Base-by-base conservation (phyloP, 495 filamentous ascomycete genomes). In the Penicillium bialowiezense region DNA sequence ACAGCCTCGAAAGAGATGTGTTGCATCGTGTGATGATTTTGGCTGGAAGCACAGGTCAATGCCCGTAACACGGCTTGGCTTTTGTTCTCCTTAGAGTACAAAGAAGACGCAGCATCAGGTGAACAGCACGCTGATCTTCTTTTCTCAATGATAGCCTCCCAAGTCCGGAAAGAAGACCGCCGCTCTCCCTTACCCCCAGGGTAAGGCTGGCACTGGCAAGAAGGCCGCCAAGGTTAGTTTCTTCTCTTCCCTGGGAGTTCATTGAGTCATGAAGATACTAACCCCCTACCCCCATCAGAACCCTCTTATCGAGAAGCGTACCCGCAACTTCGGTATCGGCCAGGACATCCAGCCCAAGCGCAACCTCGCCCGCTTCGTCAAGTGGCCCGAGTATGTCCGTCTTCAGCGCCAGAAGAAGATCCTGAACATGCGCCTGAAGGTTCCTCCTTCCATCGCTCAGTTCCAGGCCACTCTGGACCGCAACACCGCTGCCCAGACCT, bases 61-160 rank as follows among this genome's bases (percentile, higher is more conserved):
- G 76, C 57, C 58, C 44, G 82, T 72, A 79, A 86, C 77, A 81
- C 76, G 51, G 62, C 72, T 74, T 51, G 48, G 61, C 71, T 76
- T 73, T 66, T 69, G 72, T 75, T 78, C 86, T 90, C 87, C 85
- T 73, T 96, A 96, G 90, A 95, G 90, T 90, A 84, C 76, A 88
- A 82, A 80, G 81, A 88, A 89, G 86, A 88, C 82, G 64, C 69
- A 74, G 74, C 78, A 80, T 69, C 79, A 83, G 77, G 87, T 88
- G 86, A 79, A 85, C 79, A 77, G 76, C 83, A 81, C 47, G 85
- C 88, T 95, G 87, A 95, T 90, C 83, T 92, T 91, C 86, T 91
- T 85, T 91, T 86, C 95, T 98, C 93, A 91, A 98, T 98, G 95
- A 96, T 79, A 97, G 95, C 91, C 95, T 87, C 87, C 88, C 61